A percentile compares a stretch with the other conserved stretches of the same genome.
Conservation (phyloP, 352 stramenopile genomes). For the Peronospora farinosa region DNA sequence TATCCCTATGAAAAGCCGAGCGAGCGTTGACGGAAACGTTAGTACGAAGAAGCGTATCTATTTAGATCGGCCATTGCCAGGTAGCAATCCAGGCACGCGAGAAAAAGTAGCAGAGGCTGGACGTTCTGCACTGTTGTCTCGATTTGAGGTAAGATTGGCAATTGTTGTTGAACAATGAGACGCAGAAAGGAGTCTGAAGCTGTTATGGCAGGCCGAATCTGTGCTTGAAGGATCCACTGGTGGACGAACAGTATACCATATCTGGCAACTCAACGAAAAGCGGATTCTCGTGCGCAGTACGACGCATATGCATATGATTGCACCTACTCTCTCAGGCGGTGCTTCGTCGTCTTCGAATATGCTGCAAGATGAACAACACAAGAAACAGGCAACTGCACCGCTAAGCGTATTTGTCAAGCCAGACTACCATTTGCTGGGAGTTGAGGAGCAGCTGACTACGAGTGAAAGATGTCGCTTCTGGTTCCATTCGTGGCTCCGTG, state of each 20-base stretch:
- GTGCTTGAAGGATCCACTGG: constrained; percentile 21
- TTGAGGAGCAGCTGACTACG: constrained; percentile 52
- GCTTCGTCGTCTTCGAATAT: constrained; percentile 1
- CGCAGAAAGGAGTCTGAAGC: not conserved
- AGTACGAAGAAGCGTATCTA: constrained; percentile 45
- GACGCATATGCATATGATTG: constrained; percentile 19
- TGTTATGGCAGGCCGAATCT: constrained; percentile 16
- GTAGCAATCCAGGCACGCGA: constrained; percentile 22
- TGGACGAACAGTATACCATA: constrained; percentile 42
- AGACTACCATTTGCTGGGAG: constrained; percentile 45
- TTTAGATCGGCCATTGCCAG: constrained; percentile 43
- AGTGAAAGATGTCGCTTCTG: constrained; percentile 60
- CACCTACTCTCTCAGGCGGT: not conserved
- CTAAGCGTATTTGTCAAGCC: constrained; percentile 70
- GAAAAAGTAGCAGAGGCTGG: constrained; percentile 31
- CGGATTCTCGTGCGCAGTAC: constrained; percentile 58
- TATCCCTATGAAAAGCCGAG: constrained; percentile 52
- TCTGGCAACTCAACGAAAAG: constrained; percentile 55
- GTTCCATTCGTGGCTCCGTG: constrained; percentile 76
- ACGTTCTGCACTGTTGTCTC: constrained; percentile 20
- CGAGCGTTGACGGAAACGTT: constrained; percentile 21
- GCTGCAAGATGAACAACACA: constrained; percentile 3
- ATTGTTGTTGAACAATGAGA: not conserved
- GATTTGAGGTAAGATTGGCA: constrained; percentile 25
- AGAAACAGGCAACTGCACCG: constrained; percentile 7